Base-by-base conservation (phyloP, 2,329 filamentous ascomycete species). In the Seiridium cupressi region DNA sequence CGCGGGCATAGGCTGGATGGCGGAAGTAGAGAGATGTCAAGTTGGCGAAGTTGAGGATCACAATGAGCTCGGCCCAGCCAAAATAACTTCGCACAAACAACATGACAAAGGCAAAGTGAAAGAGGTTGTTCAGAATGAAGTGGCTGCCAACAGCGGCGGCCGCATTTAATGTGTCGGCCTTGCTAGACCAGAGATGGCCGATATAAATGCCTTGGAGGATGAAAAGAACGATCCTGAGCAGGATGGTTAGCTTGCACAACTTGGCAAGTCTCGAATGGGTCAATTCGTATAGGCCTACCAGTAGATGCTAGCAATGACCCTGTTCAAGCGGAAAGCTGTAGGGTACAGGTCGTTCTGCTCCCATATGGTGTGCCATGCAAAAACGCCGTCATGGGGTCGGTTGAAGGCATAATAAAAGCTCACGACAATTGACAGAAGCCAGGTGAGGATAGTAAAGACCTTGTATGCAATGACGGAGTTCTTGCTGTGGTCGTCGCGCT, bases 91-190 rank as follows among this genome's bases (percentile, higher is more conserved):
- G 86, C 57, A 91, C 89, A 80, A 94, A 96, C 63, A 96, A 85
- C 79, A 93, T 87, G 68, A 96, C 84, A 74, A 93, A 96, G 66
- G 84, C 86, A 66, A 93, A 90, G 74, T 92, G 86, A 62, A 96
- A 83, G 47, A 97, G 78, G 75, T 96, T 97, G 82, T 92, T 90
- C 68, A 90, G 72, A 73, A 96, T 92, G 76, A 94, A 96, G 79
- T 96, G 91, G 66, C 86, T 84, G 62, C 91, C 92, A 11, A 96
- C 89, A 65, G 90, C 88, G 65, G 89, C 89, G 31, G 92, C 91
- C 13, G 86, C 83, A 62, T 85, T 84, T 64, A 92, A 84, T 57
- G 84, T 80, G 35, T 84, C 84, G 51, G 80, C 71, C 66, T 89
- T 85, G 65, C 80, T 79, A 51, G 86, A 88, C 81, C 92, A 96